phyloP scores from a whole-genome alignment of 2,329 filamentous ascomycete species.

The Fusarium nanum region DNA sequence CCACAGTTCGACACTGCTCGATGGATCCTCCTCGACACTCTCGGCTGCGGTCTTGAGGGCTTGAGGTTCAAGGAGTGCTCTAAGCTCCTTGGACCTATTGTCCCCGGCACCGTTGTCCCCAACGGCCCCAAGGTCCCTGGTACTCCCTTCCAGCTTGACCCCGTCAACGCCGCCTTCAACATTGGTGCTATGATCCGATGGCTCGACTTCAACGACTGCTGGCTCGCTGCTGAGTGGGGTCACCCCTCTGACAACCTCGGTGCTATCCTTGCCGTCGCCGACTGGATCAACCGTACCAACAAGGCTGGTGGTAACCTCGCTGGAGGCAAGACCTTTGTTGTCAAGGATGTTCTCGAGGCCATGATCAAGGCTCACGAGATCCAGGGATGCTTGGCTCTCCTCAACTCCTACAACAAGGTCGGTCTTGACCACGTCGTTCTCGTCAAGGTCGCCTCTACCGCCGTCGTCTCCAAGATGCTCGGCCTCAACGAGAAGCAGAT shows the following conservation, averaged over 20 bases:
- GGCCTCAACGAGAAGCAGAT: slow-evolving; percentile 91
- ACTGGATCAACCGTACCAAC: slow-evolving; percentile 96
- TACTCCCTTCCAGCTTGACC: slow-evolving; percentile 93
- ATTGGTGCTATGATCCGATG: slow-evolving; percentile 99
- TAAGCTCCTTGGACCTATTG: slow-evolving; percentile 91
- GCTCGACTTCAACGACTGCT: slow-evolving; percentile 99
- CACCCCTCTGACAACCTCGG: slow-evolving; percentile 98
- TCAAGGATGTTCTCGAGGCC: slow-evolving; percentile 91
- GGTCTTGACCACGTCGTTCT: slow-evolving; percentile 97
- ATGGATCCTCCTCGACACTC: slow-evolving; percentile 95
- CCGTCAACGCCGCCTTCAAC: slow-evolving; percentile 96
- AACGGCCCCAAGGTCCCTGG: slow-evolving; percentile 92
- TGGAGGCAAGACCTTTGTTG: slow-evolving; percentile 86
- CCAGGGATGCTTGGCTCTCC: slow-evolving; percentile 93
- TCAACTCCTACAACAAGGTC: slow-evolving; percentile 99
- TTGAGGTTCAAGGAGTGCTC: slow-evolving; percentile 95
- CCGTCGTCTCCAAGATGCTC: slow-evolving; percentile 95
- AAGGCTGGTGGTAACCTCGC: slow-evolving; percentile 81
- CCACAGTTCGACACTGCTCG: slow-evolving; percentile 90
- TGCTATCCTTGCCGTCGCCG: slow-evolving; percentile 93
- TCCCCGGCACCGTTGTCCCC: slow-evolving; percentile 89
- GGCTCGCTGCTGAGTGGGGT: slow-evolving; percentile 98
- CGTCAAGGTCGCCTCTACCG: slow-evolving; percentile 96
- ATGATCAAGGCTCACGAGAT: slow-evolving; percentile 99
- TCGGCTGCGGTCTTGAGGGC: slow-evolving; percentile 96